Evolutionary conservation across 177 flowering plant genomes (phyloP).

Genomic region (Vitis hybrid): DNA sequence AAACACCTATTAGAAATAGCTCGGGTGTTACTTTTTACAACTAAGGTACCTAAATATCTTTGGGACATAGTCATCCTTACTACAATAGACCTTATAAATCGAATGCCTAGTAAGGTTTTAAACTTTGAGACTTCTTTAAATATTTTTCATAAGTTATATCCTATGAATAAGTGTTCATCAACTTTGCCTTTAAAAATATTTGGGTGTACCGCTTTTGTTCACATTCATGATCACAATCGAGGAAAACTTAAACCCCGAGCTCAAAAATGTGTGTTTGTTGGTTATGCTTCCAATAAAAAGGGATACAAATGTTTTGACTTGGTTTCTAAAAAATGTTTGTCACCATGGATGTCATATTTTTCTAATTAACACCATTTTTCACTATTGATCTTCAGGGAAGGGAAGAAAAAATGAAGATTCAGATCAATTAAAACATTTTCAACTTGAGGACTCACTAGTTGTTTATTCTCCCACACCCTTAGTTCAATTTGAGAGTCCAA

Average conservation of each 20-base stretch:
- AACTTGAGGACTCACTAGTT: no score
- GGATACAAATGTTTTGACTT: no score
- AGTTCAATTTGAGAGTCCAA: no score
- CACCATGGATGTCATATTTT: conserved; percentile 1
- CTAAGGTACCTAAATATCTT: not conserved
- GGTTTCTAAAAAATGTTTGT: not conserved
- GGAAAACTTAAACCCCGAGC: not conserved
- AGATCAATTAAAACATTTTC: no score
- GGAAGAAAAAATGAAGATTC: no score
- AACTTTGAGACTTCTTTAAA: not conserved
- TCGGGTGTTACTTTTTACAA: not conserved
- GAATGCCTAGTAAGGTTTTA: not conserved
- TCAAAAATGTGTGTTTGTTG: not conserved
- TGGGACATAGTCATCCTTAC: not conserved
- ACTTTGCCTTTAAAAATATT: not conserved
- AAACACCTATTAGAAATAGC: conserved; percentile 1
- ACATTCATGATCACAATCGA: not conserved
- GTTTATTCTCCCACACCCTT: no score
- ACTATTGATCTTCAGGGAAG: no score
- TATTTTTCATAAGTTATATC: not conserved
- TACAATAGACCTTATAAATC: not conserved
- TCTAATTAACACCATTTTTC: not conserved
- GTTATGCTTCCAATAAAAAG: no score
- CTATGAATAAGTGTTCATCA: no score
- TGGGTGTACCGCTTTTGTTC: not conserved